Base-by-base conservation (phyloP, 2,329 filamentous ascomycete species). In the Colletotrichum echinochloae region DNA sequence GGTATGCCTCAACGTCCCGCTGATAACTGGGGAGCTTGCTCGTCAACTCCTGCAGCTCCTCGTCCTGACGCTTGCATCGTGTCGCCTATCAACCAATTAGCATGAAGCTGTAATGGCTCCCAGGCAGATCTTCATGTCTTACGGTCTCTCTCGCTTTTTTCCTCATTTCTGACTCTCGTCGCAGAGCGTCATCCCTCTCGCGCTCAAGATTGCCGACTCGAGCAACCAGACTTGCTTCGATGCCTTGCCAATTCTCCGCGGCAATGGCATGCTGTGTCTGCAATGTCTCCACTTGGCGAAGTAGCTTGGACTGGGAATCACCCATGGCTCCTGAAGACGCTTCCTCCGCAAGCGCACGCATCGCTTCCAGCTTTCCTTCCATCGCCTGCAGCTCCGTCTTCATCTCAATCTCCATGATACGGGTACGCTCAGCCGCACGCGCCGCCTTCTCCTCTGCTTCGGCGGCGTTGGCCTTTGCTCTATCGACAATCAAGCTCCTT, bases 181-280 rank as follows among this genome's bases (percentile, higher is more conserved):
- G 91, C 60, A 90, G 86, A 11, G 93, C 89, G 76, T 99, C 96
- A 77, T 98, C 95, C 66, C 94, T 90, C 79, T 99, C 97, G 78
- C 92, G 96, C 79, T 99, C 96, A 12, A 98, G 84, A 60, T 85
- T 91, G 5, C 91, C 87, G 14, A 96, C 87, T 67, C 95, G 89
- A 28, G 93, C 90, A 60, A 95, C 88, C 39, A 99, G 82, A 2
- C 93, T 97, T 12, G 92, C 89, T 80, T 99, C 95, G 72, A 99
- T 97, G 0, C 94, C 94, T 78, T 98, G 95, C 96, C 97, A 99
- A 76, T 99, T 99, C 77, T 97, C 94, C 74, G 94, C 96, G 1
- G 96, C 96, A 65, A 97, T 91, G 0, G 94, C 91, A 81, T 99
- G 97, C 79, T 99, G 97, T 8, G 93, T 96, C 80, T 99, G 96